phyloP scores from a whole-genome alignment of 1,284 basidiomycete species.

The Ganoderma leucocontextum region DNA sequence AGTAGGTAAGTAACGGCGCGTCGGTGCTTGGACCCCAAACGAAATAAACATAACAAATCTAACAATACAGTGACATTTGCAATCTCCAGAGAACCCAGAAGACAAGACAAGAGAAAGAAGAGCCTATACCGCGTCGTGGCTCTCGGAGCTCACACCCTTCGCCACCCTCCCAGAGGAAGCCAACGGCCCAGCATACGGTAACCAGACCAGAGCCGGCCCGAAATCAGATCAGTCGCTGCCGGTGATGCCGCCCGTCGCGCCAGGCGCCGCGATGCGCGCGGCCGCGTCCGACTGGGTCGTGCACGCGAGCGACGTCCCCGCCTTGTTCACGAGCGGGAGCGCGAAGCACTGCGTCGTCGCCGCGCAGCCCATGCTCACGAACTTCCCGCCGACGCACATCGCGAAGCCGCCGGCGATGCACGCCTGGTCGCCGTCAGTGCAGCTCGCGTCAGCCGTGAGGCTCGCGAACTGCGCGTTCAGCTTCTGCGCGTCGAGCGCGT shows the following conservation, averaged over 20 bases:
- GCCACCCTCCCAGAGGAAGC: background rate
- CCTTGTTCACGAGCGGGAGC: conserved; percentile 59
- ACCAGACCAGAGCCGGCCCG: background rate
- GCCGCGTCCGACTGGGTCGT: conserved; percentile 51
- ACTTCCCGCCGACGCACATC: conserved; percentile 47
- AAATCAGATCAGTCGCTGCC: conserved; percentile 28
- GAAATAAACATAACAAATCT: background rate
- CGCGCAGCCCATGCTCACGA: conserved; percentile 50
- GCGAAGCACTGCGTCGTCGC: conserved; percentile 54
- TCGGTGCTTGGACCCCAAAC: background rate
- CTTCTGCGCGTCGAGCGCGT: conserved; percentile 56
- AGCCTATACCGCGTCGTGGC: background rate
- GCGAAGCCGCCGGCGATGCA: conserved; percentile 52
- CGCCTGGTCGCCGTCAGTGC: conserved; percentile 54
- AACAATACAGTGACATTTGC: conserved; percentile 3
- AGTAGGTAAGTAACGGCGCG: background rate
- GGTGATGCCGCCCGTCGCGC: conserved; percentile 49
- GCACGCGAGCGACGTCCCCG: conserved; percentile 59
- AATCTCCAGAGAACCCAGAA: background rate
- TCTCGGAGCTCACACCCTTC: conserved; percentile 7
- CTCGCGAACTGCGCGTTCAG: conserved; percentile 56
- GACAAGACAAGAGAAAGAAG: background rate
- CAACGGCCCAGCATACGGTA: background rate
- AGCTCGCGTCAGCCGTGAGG: conserved; percentile 49
- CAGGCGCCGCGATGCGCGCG: conserved; percentile 51